Evolutionary conservation across 768 basidiomycete species (phyloP).

Genomic region (Cyclocybe cylindracea): DNA sequence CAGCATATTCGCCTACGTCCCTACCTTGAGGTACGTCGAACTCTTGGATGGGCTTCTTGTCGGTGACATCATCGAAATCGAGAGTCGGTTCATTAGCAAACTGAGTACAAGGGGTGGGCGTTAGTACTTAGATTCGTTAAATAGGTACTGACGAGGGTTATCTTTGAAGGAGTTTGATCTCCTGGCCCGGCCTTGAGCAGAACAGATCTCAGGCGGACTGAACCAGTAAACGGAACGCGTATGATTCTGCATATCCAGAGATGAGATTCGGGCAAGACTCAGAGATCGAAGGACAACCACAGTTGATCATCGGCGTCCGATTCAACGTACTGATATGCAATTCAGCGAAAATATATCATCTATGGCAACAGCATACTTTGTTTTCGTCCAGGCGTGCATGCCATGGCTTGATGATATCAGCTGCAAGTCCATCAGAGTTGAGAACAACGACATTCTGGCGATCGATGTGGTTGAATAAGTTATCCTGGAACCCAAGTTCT

Average conservation of each 20-base stretch:
- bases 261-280: no score
- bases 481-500: conserved; percentile 62
- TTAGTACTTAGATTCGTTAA: neutral
- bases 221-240: conserved; percentile 85
- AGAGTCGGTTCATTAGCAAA: conserved; percentile 76
- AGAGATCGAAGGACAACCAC: conserved; percentile 34
- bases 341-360: conserved; percentile 2
- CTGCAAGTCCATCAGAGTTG: conserved; percentile 56
- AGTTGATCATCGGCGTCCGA: conserved; percentile 92
- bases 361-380: conserved; percentile 40
- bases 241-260: conserved; percentile 55
- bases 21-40: conserved; percentile 67
- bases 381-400: conserved; percentile 71
- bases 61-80: conserved; percentile 76
- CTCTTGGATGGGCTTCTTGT: conserved; percentile 68
- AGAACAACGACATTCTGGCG: conserved; percentile 77
- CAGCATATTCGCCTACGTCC: conserved; percentile 82
- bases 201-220: conserved; percentile 80
- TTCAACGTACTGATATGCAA: conserved; percentile 63
- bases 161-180: conserved; percentile 73
- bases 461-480: conserved; percentile 77
- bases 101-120: conserved; percentile 35
- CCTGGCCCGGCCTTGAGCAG: conserved; percentile 84
- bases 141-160: conserved; percentile 53
- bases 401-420: conserved; percentile 86